These are phyloP conservation scores for Lepraria neglecta DNA, from an alignment of 495 filamentous ascomycete species.

Conservation along the genomic window DNA sequence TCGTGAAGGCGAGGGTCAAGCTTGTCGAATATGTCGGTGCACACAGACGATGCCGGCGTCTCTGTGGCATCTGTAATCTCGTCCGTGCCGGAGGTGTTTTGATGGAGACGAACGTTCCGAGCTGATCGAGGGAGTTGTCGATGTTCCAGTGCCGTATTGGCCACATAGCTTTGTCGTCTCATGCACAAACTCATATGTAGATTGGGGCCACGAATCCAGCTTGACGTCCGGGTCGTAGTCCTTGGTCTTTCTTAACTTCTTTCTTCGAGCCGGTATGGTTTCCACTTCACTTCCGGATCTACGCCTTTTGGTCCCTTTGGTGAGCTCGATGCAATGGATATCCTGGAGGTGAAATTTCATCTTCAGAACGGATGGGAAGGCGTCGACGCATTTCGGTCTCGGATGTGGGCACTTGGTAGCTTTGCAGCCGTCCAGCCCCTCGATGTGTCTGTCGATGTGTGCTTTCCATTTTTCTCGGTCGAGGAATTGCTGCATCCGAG, in stretches of 20 bases:
- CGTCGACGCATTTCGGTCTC: slow-evolving; percentile 10
- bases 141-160: slow-evolving; percentile 11
- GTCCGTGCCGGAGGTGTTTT: slow-evolving; percentile 2
- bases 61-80: neutral
- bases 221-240: slow-evolving; percentile 2
- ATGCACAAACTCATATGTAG: slow-evolving; percentile 7
- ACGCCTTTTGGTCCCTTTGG: slow-evolving; percentile 13
- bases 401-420: slow-evolving; percentile 15
- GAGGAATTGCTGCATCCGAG: slow-evolving; percentile 19
- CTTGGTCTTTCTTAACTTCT: slow-evolving; percentile 12
- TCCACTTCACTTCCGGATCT: slow-evolving; percentile 6
- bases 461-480: slow-evolving; percentile 24
- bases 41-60: slow-evolving; percentile 16
- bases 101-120: slow-evolving; percentile 5
- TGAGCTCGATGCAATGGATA: slow-evolving; percentile 20
- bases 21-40: slow-evolving; percentile 14
- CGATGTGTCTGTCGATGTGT: slow-evolving; percentile 18
- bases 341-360: slow-evolving; percentile 25
- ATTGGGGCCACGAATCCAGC: slow-evolving; percentile 8
- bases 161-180: slow-evolving; percentile 9
- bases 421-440: neutral
- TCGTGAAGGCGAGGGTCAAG: slow-evolving; percentile 16
- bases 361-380: slow-evolving; percentile 17
- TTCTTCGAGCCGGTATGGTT: slow-evolving; percentile 13
- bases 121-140: slow-evolving; percentile 9